phyloP scores from a whole-genome alignment of 257 asterid genomes.

The Gentiana straminea region DNA sequence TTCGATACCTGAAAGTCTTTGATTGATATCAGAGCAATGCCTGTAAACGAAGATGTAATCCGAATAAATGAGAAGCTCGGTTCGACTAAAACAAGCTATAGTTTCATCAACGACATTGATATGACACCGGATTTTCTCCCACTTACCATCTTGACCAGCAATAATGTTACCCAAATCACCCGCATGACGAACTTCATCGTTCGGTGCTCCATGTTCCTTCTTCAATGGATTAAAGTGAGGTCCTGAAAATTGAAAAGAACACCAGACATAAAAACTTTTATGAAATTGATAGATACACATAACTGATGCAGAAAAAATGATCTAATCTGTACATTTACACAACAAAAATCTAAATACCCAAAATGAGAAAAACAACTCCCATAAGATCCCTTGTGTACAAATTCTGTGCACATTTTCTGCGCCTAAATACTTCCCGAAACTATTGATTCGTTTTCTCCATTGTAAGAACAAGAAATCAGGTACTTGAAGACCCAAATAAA shows the following conservation, averaged over 20 bases:
- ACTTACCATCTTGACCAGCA: conserved; percentile 67
- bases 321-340: too few species aligned
- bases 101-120: background rate
- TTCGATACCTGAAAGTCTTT: conserved; percentile 48
- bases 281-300: too few species aligned
- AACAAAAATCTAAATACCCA: too few species aligned
- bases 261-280: too few species aligned
- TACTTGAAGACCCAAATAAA: too few species aligned
- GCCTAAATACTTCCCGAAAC: too few species aligned
- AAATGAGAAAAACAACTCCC: too few species aligned
- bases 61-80: conserved; percentile 5
- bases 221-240: conserved; percentile 86
- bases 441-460: too few species aligned
- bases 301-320: too few species aligned
- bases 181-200: conserved; percentile 63
- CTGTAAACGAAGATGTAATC: conserved; percentile 25
- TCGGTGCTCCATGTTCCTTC: conserved; percentile 79
- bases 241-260: conserved; percentile 28
- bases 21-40: conserved; percentile 60
- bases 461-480: too few species aligned
- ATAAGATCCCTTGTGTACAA: too few species aligned
- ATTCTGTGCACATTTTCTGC: too few species aligned
- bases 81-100: background rate
- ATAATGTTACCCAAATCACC: conserved; percentile 85
- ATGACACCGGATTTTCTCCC: conserved; percentile 1